Evolutionary conservation across 306 rosid species (phyloP), one percentile per base, ranked within the genome.

Genomic region (Malus sylvestris): DNA sequence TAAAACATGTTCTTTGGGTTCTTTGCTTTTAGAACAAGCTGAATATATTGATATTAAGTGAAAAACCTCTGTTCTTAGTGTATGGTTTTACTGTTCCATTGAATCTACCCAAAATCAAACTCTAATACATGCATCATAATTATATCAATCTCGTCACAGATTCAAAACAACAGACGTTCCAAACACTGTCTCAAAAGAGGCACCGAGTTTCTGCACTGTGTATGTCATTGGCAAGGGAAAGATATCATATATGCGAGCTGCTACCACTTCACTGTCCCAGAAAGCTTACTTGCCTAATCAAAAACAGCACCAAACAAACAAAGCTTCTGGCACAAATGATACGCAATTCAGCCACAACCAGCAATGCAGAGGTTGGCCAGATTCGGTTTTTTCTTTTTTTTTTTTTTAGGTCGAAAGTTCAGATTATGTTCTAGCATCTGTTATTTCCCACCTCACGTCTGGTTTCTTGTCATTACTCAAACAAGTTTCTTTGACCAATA

Each of bases 151-250:
- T 16, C 65, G 70, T 32, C 60, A 71, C 88, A 94, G 98, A 86
- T 90, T 94, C 79, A 94, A 88, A 71, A 74, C 83, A 18, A 45
- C 76, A 0, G 96, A 94, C 73, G 69, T 89, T 27, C 90, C 95
- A 62, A 87, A 72, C 71, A 14, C 29, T 0, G 97, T 91, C 78
- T 82, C 91, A 4, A 92, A 80, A 79, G 94, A 72, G 42, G 91
- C 91, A 30, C 93, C 97, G 0, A 82, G 80, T 23, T 94, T 88
- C 83, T 91, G 97, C 86, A 88, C 93, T 5, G 87, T 94, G 73
- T 90, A 91, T 82, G 80, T 81, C 40, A 90, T 94, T 72, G 38
- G 86, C 80, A 91, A 87, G 81, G 97, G 96, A 72, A 94, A 90
- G 75, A 83, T 93, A 68, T 71, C 88, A 14, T 60, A 82, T 0